A percentile compares a stretch with the other conserved stretches of the same genome.
phyloP scores from a whole-genome alignment of 2,329 filamentous ascomycete genomes.

The Aspergillus flavus region DNA sequence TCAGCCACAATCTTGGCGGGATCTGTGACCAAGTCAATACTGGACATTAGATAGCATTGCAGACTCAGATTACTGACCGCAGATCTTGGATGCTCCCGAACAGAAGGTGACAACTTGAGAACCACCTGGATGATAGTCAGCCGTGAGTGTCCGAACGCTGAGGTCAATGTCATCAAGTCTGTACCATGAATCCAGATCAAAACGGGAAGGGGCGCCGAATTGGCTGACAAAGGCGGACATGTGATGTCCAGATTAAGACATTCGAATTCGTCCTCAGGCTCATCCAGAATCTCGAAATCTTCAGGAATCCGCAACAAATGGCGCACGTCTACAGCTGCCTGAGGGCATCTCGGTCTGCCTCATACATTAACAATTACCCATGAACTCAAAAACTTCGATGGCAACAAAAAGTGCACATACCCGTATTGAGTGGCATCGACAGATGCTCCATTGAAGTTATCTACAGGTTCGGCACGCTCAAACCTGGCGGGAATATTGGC shows the following conservation, averaged over 20 bases:
- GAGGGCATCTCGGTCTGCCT: slow-evolving; percentile 47
- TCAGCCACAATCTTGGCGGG: slow-evolving; percentile 38
- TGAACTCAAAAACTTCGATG: not conserved
- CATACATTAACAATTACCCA: not conserved
- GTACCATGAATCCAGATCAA: slow-evolving; percentile 51
- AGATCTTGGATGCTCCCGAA: slow-evolving; percentile 45
- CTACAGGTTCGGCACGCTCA: slow-evolving; percentile 29
- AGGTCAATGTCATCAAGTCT: not conserved
- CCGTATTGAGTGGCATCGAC: slow-evolving; percentile 39
- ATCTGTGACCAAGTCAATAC: slow-evolving; percentile 27
- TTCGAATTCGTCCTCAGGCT: slow-evolving; percentile 46
- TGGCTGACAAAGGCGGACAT: slow-evolving; percentile 20
- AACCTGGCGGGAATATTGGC: slow-evolving; percentile 33
- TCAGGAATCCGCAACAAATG: slow-evolving; percentile 49
- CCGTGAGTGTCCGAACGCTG: too few species aligned
- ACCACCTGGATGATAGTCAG: slow-evolving; percentile 32
- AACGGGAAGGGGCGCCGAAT: slow-evolving; percentile 36
- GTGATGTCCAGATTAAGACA: slow-evolving; percentile 50
- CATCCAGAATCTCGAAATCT: slow-evolving; percentile 29
- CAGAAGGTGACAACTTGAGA: slow-evolving; percentile 51
- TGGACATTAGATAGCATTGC: not conserved
- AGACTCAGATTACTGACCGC: slow-evolving; percentile 33
- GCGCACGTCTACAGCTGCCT: slow-evolving; percentile 44
- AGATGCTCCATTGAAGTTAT: slow-evolving; percentile 28
- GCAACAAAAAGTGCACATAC: slow-evolving; percentile 17